Percentiles rank a stretch among this genome's conserved stretches.
phyloP scores from a whole-genome alignment of 177 flowering plant genomes.

The Vitis hybrid region DNA sequence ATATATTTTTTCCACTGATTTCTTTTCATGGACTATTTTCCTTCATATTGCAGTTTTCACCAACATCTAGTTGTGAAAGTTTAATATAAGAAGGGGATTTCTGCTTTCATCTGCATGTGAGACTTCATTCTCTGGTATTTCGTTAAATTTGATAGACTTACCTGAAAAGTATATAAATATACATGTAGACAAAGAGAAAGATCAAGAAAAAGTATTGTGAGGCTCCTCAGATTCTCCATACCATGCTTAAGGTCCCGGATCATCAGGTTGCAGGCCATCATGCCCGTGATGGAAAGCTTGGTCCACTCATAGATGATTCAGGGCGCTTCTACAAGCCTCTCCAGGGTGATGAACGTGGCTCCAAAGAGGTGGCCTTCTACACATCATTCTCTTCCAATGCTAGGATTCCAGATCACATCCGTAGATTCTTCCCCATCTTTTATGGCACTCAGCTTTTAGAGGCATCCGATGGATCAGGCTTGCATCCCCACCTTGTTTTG shows the following conservation, averaged over 20 bases:
- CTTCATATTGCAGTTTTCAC: too few relatives aligned
- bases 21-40: too few relatives aligned
- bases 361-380: conserved; percentile 55
- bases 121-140: too few relatives aligned
- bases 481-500: conserved; percentile 55
- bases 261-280: conserved; percentile 77
- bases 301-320: conserved; percentile 63
- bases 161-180: too few relatives aligned
- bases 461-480: conserved; percentile 69
- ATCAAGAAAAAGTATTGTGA: too few relatives aligned
- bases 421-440: conserved; percentile 52
- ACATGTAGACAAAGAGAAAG: too few relatives aligned
- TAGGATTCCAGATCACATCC: conserved; percentile 45
- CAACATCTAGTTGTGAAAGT: too few relatives aligned
- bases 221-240: not conserved
- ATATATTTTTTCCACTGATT: too few relatives aligned
- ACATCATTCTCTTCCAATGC: conserved; percentile 39
- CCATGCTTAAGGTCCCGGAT: conserved; percentile 57
- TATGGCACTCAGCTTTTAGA: conserved; percentile 54
- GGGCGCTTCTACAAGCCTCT: conserved; percentile 78
- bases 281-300: conserved; percentile 46
- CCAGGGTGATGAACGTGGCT: conserved; percentile 55
- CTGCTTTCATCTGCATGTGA: too few relatives aligned
- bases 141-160: too few relatives aligned
- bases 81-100: too few relatives aligned